These are phyloP conservation scores for Persicaria tinctoria DNA, from an alignment of 148 eudicot species.

Conservation along the genomic window DNA sequence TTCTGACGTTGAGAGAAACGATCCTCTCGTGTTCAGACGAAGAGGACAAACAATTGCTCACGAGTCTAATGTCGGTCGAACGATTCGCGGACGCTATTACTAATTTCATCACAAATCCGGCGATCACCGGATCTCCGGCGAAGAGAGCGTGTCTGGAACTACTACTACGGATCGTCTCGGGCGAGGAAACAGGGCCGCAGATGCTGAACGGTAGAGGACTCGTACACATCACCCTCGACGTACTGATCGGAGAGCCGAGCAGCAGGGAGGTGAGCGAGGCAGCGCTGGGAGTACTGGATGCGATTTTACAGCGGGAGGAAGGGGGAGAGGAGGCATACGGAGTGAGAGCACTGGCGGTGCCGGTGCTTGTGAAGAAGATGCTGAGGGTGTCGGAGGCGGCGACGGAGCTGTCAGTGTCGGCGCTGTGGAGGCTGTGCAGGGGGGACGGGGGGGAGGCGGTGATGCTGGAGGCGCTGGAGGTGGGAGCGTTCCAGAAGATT, in stretches of 20 bases:
- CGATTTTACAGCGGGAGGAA: slow-evolving; percentile 17
- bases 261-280: slow-evolving; percentile 22
- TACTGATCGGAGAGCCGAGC: background rate
- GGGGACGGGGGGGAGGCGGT: slow-evolving; percentile 4
- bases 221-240: background rate
- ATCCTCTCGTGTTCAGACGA: background rate
- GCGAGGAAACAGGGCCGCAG: background rate
- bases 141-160: slow-evolving; percentile 1
- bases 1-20: slow-evolving; percentile 2
- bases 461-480: slow-evolving; percentile 38
- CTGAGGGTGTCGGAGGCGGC: slow-evolving; percentile 32
- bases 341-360: slow-evolving; percentile 27
- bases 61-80: background rate
- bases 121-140: background rate
- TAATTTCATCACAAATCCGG: background rate
- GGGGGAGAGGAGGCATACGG: slow-evolving; percentile 27
- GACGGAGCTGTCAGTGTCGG: slow-evolving; percentile 36
- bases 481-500: slow-evolving; percentile 49
- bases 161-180: background rate
- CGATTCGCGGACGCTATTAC: background rate
- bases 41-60: background rate
- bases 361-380: slow-evolving; percentile 42
- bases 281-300: slow-evolving; percentile 34
- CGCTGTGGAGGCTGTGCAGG: slow-evolving; percentile 38
- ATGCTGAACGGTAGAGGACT: background rate